Evolutionary conservation across 192 early-diverging fungal species (phyloP).

Genomic region (Radiomyces spectabilis): DNA sequence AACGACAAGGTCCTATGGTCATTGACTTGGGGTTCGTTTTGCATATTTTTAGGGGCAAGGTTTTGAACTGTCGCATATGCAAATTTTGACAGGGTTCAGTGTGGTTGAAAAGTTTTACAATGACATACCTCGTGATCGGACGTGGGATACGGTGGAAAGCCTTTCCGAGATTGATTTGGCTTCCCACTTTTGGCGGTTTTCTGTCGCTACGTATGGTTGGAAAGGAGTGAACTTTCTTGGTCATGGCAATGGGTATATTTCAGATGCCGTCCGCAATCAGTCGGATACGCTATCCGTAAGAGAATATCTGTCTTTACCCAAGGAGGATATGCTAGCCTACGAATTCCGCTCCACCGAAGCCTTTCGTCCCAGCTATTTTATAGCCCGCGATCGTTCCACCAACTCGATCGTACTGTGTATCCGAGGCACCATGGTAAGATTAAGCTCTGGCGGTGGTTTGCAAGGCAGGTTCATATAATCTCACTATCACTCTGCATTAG

Average conservation of each 20-base stretch:
- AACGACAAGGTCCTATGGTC: too few relatives aligned
- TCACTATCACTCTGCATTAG: too few relatives aligned
- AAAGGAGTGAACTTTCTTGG: constrained; percentile 67
- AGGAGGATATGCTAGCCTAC: constrained; percentile 59
- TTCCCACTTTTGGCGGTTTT: constrained; percentile 35
- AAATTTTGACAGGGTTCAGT: constrained; percentile 54
- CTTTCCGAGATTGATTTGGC: constrained; percentile 22
- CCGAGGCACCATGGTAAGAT: constrained; percentile 61
- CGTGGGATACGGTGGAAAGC: constrained; percentile 27
- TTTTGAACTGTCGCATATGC: constrained; percentile 57
- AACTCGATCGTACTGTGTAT: constrained; percentile 60
- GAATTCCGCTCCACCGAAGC: constrained; percentile 58
- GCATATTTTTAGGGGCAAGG: constrained; percentile 49
- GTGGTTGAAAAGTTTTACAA: constrained; percentile 60
- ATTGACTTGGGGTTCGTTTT: neutral
- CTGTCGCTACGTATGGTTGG: constrained; percentile 52
- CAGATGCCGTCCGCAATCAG: constrained; percentile 56
- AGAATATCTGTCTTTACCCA: constrained; percentile 52
- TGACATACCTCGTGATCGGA: constrained; percentile 29
- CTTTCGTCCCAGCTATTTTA: constrained; percentile 65
- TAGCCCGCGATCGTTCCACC: constrained; percentile 53
- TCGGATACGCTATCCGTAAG: constrained; percentile 59
- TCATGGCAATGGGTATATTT: constrained; percentile 55
- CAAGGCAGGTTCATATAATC: too few relatives aligned
- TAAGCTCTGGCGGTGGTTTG: too few relatives aligned